These are phyloP conservation scores for Hordeum marinum DNA, from an alignment of 176 grass and related monocot genomes.

Conservation along the genomic window DNA sequence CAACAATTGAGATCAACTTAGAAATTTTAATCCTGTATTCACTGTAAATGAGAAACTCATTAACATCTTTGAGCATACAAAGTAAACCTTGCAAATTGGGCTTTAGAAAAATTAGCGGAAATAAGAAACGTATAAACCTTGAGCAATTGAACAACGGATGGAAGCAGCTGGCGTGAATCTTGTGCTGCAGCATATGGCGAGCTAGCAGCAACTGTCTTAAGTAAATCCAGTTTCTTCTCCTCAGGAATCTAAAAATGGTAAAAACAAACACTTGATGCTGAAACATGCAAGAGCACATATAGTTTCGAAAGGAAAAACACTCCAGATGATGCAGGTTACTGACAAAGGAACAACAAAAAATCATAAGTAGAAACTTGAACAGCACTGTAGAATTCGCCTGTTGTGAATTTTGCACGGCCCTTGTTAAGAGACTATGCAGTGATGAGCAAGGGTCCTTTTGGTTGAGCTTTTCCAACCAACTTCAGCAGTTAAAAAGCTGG, in stretches of 20 bases:
- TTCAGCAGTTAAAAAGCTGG: no score
- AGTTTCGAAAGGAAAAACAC: background rate
- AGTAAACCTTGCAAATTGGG: background rate
- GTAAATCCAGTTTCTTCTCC: slow-evolving; percentile 88
- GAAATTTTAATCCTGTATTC: background rate
- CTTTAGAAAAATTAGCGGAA: background rate
- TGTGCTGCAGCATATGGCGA: slow-evolving; percentile 78
- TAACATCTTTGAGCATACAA: background rate
- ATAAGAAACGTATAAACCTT: slow-evolving; percentile 51
- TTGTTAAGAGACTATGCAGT: background rate
- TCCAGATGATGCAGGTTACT: background rate
- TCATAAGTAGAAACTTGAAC: background rate
- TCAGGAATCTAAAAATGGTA: slow-evolving; percentile 65
- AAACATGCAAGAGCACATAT: background rate
- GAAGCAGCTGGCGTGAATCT: slow-evolving; percentile 97
- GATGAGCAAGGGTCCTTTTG: background rate
- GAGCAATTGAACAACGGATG: slow-evolving; percentile 72
- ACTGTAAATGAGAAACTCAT: background rate
- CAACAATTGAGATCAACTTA: slow-evolving; percentile 12
- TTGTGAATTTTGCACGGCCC: background rate
- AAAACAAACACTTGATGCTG: background rate
- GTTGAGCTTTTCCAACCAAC: no score
- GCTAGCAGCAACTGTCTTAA: slow-evolving; percentile 88
- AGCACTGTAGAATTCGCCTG: background rate
- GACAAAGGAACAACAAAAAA: background rate